Conservation (phyloP, 345 rosid genomes). For the Eucalyptus microcorys region DNA sequence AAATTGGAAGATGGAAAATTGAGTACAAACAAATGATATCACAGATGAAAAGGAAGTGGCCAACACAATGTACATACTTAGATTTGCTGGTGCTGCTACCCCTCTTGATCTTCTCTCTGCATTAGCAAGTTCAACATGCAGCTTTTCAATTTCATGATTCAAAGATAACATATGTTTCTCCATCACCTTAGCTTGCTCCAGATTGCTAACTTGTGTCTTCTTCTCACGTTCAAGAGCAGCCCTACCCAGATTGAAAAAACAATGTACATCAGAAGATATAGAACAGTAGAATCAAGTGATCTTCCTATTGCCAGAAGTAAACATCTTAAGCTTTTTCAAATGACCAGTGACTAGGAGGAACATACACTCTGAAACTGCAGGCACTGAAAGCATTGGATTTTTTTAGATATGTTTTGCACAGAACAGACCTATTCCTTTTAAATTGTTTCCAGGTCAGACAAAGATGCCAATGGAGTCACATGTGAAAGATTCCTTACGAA, state of each 20-base stretch:
- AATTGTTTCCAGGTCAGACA: not conserved
- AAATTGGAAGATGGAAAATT: not conserved
- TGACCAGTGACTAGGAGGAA: not conserved
- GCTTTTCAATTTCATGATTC: conserved; percentile 38
- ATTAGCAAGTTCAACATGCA: conserved; percentile 27
- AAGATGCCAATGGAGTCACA: not conserved
- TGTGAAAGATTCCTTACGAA: not conserved
- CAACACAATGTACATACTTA: conserved; percentile 15
- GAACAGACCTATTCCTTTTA: not conserved
- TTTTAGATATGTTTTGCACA: not conserved
- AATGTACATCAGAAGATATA: not conserved
- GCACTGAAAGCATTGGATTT: not conserved
- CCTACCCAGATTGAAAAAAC: conserved; percentile 14
- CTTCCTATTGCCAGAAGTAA: not conserved
- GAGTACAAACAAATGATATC: not conserved
- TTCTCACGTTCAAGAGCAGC: conserved; percentile 70
- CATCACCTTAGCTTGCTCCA: conserved; percentile 49
- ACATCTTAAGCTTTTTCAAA: not conserved
- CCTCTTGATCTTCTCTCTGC: conserved; percentile 36
- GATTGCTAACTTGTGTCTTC: conserved; percentile 52
- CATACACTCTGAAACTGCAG: not conserved
- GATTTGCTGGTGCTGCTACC: conserved; percentile 25
- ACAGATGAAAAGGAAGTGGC: not conserved
- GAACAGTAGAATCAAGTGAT: not conserved
- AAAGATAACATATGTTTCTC: conserved; percentile 38